phyloP scores from a whole-genome alignment of 2,329 filamentous ascomycete genomes.

The Teratosphaeria viscida region DNA sequence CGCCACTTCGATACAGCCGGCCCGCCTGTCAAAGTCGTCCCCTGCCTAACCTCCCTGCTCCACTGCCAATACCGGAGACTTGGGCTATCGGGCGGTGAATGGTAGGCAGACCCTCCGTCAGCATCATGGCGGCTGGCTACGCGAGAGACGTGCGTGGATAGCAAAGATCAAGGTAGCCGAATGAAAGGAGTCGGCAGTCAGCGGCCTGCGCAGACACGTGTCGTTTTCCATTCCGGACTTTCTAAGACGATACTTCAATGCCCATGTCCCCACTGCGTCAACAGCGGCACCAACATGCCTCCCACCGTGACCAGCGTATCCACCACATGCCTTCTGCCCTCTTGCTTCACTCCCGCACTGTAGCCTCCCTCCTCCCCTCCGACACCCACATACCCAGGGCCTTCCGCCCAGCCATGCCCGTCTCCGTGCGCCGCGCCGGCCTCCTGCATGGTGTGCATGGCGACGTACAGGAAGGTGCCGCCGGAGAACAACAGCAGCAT shows the following conservation, averaged over 20 bases:
- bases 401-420: slow-evolving; percentile 1
- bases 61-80: too few species aligned
- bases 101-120: too few species aligned
- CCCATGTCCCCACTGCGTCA: slow-evolving; percentile 70
- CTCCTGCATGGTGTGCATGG: slow-evolving; percentile 97
- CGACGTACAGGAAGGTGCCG: slow-evolving; percentile 95
- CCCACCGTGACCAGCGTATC: slow-evolving; percentile 59
- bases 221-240: too few species aligned
- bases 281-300: slow-evolving; percentile 67
- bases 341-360: not conserved
- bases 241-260: slow-evolving; percentile 31
- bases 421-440: not conserved
- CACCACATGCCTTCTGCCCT: slow-evolving; percentile 3
- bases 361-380: slow-evolving; percentile 4
- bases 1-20: too few species aligned
- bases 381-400: slow-evolving; percentile 8
- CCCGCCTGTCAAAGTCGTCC: too few species aligned
- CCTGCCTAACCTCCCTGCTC: too few species aligned
- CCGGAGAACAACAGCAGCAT: slow-evolving; percentile 90
- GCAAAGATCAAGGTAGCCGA: too few species aligned
- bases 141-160: too few species aligned
- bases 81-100: too few species aligned
- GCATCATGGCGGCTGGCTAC: too few species aligned
- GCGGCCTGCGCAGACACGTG: too few species aligned
- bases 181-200: too few species aligned